A percentile compares a stretch with the other conserved stretches of the same genome.
These are phyloP conservation scores for Ustilago cynodontis DNA, from an alignment of 1,284 basidiomycete genomes.

Conservation along the genomic window DNA sequence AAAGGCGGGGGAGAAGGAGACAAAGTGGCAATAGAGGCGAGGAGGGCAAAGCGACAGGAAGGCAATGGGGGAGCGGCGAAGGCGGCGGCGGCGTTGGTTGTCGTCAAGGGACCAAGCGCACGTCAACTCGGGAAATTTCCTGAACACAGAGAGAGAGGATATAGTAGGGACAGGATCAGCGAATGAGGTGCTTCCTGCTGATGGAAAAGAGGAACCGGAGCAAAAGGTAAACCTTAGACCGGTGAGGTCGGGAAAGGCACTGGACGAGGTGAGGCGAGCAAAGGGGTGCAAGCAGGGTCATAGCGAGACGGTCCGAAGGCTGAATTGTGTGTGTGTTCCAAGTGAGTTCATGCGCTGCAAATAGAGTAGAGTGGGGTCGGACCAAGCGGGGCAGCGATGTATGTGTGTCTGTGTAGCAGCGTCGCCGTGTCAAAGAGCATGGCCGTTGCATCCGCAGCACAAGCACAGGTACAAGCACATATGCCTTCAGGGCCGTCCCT, in stretches of 20 bases:
- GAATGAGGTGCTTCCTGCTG: no score
- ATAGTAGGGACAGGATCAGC: neutral
- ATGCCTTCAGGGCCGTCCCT: no score
- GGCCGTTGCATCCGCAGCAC: no score
- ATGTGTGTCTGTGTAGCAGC: no score
- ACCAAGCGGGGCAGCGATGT: slow-evolving; percentile 6
- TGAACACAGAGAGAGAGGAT: neutral
- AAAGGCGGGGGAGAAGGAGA: neutral
- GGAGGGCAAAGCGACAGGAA: neutral
- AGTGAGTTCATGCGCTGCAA: slow-evolving; percentile 6
- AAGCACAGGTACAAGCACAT: no score
- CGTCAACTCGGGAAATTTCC: neutral
- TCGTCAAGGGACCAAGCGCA: neutral
- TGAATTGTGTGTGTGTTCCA: neutral
- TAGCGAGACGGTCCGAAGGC: slow-evolving; percentile 4
- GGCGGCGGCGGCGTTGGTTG: neutral
- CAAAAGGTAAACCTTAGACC: neutral
- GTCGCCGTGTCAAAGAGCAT: no score
- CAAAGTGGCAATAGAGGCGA: neutral
- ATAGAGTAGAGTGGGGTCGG: slow-evolving; percentile 13
- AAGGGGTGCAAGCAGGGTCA: neutral
- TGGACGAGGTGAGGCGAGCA: neutral
- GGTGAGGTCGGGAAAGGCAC: slow-evolving; percentile 4
- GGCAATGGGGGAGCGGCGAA: neutral
- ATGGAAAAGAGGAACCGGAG: neutral